Conservation (phyloP, 768 basidiomycete species). For the Amanita muscaria region DNA sequence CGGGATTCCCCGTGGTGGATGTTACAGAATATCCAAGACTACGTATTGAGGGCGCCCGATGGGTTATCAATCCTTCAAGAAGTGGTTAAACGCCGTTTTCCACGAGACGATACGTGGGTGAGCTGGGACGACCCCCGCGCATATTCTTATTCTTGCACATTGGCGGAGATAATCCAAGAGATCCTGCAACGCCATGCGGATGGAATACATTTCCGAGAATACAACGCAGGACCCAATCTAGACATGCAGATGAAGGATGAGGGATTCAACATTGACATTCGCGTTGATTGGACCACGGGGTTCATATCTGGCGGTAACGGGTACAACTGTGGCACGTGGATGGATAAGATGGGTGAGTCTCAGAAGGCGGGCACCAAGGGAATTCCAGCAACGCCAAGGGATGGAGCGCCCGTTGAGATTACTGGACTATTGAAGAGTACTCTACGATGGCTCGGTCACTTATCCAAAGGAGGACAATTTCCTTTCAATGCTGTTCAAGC, state of each 20-base stretch:
- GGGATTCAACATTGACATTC: conserved; percentile 89
- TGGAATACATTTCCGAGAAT: conserved; percentile 90
- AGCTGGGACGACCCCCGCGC: conserved; percentile 81
- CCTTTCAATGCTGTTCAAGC: conserved; percentile 87
- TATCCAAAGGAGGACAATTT: conserved; percentile 61
- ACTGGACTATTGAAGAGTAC: conserved; percentile 91
- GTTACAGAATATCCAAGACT: conserved; percentile 97
- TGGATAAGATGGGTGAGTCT: conserved; percentile 98
- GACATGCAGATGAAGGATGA: conserved; percentile 93
- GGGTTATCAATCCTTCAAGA: conserved; percentile 76
- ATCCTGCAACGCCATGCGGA: conserved; percentile 88
- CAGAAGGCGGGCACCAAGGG: conserved; percentile 89
- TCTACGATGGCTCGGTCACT: conserved; percentile 73
- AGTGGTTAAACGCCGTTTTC: conserved; percentile 86
- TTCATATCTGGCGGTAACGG: conserved; percentile 81
- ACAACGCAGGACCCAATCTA: conserved; percentile 95
- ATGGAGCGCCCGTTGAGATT: conserved; percentile 95
- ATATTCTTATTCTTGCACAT: conserved; percentile 69
- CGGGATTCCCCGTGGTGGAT: conserved; percentile 99
- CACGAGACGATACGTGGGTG: conserved; percentile 89
- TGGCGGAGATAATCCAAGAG: conserved; percentile 96
- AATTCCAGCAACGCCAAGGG: conserved; percentile 89
- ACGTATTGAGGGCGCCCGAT: conserved; percentile 74
- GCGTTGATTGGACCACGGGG: conserved; percentile 95
- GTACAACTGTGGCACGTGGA: conserved; percentile 90